A percentile compares a stretch with the other conserved stretches of the same genome.
Conservation (phyloP, 2,329 filamentous ascomycete species). For the Pleomassaria siparia region DNA sequence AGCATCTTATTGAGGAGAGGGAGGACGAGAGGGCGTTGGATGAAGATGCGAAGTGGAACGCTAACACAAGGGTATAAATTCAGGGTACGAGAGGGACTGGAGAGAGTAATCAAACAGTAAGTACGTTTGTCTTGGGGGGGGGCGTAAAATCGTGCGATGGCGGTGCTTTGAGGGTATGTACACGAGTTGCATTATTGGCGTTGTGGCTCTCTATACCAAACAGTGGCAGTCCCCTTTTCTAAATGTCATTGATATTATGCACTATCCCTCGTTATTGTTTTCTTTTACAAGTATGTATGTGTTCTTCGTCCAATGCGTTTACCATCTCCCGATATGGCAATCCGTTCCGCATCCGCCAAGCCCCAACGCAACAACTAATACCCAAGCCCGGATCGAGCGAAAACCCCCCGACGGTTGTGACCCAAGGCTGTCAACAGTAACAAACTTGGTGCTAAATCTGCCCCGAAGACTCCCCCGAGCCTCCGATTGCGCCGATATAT, state of each 20-base stretch:
- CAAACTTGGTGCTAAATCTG: too few relatives aligned
- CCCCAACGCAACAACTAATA: neutral
- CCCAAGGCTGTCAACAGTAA: too few relatives aligned
- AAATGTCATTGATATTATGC: neutral
- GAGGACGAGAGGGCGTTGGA: conserved; percentile 7
- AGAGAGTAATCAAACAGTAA: neutral
- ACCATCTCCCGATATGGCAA: conserved; percentile 11
- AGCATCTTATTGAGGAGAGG: conserved; percentile 14
- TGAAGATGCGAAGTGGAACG: conserved; percentile 9
- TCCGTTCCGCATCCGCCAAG: conserved; percentile 12
- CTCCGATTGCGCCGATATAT: neutral
- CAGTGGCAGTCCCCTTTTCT: neutral
- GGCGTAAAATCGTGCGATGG: neutral
- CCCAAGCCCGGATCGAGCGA: conserved; percentile 4
- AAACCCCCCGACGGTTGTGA: conserved; percentile 12
- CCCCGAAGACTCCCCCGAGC: too few relatives aligned
- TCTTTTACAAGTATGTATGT: neutral
- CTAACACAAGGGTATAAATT: conserved; percentile 7
- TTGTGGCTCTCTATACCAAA: conserved; percentile 3
- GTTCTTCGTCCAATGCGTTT: conserved; percentile 1
- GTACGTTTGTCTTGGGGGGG: neutral
- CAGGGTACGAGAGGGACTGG: neutral
- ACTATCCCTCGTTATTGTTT: too few relatives aligned
- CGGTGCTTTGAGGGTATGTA: neutral
- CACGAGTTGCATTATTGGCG: conserved; percentile 1